phyloP scores from a whole-genome alignment of 441 rosid species.

The Arabidopsis hybrid region DNA sequence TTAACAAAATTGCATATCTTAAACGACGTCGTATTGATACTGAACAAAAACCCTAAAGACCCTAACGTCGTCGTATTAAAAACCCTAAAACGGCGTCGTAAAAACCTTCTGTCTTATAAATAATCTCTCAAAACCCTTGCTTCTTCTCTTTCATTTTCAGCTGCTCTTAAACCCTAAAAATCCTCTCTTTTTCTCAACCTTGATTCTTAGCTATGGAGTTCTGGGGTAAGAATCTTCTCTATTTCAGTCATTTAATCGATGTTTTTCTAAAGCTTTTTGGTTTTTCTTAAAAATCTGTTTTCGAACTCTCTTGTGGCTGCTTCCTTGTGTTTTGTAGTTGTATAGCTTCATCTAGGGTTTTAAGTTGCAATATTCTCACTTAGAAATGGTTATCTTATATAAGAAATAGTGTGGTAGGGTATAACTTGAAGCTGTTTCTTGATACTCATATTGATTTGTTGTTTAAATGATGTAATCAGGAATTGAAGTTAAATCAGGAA shows the following conservation, averaged over 20 bases:
- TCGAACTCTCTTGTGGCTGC: not conserved
- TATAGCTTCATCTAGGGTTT: not conserved
- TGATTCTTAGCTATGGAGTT: conserved; percentile 39
- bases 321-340: not conserved
- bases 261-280: not conserved
- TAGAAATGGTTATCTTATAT: not conserved
- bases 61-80: no score
- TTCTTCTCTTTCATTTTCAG: not conserved
- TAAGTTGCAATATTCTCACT: no score
- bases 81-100: no score
- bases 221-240: conserved; percentile 42
- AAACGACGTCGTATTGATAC: not conserved
- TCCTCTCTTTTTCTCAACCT: not conserved
- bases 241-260: not conserved
- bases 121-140: conserved; percentile 1
- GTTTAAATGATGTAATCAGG: conserved; percentile 46
- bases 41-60: conserved; percentile 19
- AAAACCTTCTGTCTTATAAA: conserved; percentile 34
- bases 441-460: not conserved
- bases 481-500: conserved; percentile 83
- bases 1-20: not conserved
- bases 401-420: not conserved
- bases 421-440: not conserved
- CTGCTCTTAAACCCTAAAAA: conserved; percentile 35
- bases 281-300: not conserved